Evolutionary conservation across 768 basidiomycete species (phyloP).

Genomic region (Amanita phalloides): DNA sequence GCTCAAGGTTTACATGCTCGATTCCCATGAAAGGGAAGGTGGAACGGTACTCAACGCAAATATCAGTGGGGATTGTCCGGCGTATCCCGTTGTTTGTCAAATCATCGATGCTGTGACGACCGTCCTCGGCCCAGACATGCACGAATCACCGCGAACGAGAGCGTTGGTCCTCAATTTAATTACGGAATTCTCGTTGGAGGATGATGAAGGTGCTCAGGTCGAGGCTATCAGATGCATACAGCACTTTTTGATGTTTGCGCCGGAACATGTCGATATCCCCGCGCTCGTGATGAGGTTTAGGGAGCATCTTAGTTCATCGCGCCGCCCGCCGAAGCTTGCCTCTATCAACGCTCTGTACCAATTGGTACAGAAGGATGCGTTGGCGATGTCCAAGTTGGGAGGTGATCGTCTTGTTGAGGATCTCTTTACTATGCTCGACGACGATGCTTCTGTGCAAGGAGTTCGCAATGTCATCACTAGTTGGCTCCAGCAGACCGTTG

Average conservation of each 20-base stretch:
- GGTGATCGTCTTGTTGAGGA: slow-evolving; percentile 93
- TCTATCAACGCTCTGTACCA: slow-evolving; percentile 96
- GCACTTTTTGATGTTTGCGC: slow-evolving; percentile 94
- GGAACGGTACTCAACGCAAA: slow-evolving; percentile 78
- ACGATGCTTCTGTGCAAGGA: slow-evolving; percentile 88
- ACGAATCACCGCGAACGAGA: slow-evolving; percentile 76
- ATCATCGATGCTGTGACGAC: slow-evolving; percentile 91
- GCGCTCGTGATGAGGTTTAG: slow-evolving; percentile 72
- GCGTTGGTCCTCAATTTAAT: slow-evolving; percentile 78
- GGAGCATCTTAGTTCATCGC: slow-evolving; percentile 65
- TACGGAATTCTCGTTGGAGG: slow-evolving; percentile 73
- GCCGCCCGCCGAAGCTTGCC: slow-evolving; percentile 82
- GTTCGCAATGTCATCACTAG: slow-evolving; percentile 87
- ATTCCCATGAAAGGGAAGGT: slow-evolving; percentile 89
- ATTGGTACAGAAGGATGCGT: slow-evolving; percentile 90
- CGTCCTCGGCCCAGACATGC: slow-evolving; percentile 90
- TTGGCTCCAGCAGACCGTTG: slow-evolving; percentile 92
- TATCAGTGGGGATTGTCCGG: slow-evolving; percentile 80
- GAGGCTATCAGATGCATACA: slow-evolving; percentile 96
- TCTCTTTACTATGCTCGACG: slow-evolving; percentile 90
- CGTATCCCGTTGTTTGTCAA: slow-evolving; percentile 85
- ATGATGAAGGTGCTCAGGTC: slow-evolving; percentile 80
- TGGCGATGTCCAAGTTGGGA: slow-evolving; percentile 85
- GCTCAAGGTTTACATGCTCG: slow-evolving; percentile 79
- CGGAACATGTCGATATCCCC: slow-evolving; percentile 74